phyloP scores from a whole-genome alignment of 306 rosid genomes.

The Medicago arabica region DNA sequence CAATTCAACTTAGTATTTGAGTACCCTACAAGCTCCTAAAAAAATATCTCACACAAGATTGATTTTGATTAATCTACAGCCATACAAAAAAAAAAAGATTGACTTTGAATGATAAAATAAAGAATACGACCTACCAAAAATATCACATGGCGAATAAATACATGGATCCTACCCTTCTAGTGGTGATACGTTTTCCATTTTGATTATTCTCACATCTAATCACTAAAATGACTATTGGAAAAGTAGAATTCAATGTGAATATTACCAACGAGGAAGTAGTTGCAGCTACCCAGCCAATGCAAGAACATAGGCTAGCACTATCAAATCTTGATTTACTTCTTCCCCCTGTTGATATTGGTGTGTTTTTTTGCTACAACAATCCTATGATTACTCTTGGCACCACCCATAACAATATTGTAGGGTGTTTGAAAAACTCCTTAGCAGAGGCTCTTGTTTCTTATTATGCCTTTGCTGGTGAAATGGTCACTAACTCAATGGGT shows the following conservation, averaged over 20 bases:
- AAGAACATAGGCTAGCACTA: conserved; percentile 68
- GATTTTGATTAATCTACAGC: too few relatives aligned
- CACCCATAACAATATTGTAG: conserved; percentile 12
- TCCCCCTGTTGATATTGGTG: conserved; percentile 60
- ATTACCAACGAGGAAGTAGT: conserved; percentile 57
- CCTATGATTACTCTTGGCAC: conserved; percentile 1
- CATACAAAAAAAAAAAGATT: neutral
- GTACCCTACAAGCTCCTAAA: neutral
- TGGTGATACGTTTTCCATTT: neutral
- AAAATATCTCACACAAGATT: neutral
- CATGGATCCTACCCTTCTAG: neutral
- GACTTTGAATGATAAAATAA: neutral
- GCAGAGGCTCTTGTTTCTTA: conserved; percentile 57
- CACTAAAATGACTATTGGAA: conserved; percentile 28
- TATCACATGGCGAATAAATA: neutral
- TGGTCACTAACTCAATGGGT: conserved; percentile 57
- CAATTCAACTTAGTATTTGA: too few relatives aligned
- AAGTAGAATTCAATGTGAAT: conserved; percentile 39
- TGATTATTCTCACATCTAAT: neutral
- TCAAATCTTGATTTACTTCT: conserved; percentile 78
- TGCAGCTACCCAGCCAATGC: conserved; percentile 59
- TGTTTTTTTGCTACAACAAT: conserved; percentile 67
- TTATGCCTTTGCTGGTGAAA: conserved; percentile 69
- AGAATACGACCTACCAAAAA: neutral
- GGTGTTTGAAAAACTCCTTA: conserved; percentile 54